phyloP scores from a whole-genome alignment of 306 rosid genomes.

The Malus sylvestris region DNA sequence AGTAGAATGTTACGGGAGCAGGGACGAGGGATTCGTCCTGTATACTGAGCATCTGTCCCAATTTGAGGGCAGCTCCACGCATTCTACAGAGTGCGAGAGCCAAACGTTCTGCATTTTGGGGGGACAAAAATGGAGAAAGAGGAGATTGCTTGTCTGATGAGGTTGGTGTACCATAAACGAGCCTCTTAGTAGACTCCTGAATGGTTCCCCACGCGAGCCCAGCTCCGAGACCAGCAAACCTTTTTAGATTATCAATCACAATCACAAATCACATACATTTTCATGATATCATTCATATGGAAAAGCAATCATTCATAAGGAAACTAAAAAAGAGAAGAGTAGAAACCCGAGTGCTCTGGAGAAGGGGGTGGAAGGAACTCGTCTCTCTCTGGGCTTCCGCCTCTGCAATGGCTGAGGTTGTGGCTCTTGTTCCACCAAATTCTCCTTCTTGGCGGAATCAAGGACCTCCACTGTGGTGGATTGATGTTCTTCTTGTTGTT shows the following conservation, averaged over 20 bases:
- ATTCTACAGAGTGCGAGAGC: conserved; percentile 87
- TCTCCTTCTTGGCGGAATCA: neutral
- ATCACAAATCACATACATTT: neutral
- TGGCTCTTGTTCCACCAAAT: neutral
- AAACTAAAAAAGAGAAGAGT: neutral
- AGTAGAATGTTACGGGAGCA: conserved; percentile 50
- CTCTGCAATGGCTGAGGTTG: neutral
- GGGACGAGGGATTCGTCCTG: conserved; percentile 94
- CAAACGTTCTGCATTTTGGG: conserved; percentile 73
- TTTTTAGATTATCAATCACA: neutral
- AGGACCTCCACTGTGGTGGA: neutral
- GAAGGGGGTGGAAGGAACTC: conserved; percentile 51
- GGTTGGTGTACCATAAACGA: conserved; percentile 53
- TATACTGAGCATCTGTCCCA: conserved; percentile 96
- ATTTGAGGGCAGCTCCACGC: conserved; percentile 95
- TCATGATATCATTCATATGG: neutral
- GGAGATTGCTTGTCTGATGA: conserved; percentile 35
- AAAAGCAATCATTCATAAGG: neutral
- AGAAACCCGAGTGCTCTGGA: conserved; percentile 46
- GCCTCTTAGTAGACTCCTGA: conserved; percentile 85
- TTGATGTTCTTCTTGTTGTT: conserved; percentile 4
- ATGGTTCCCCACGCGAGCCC: conserved; percentile 96
- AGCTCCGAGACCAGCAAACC: conserved; percentile 93
- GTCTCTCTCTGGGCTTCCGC: conserved; percentile 47
- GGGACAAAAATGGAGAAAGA: conserved; percentile 67